Evolutionary conservation across 148 eudicot species (phyloP).

Genomic region (Chenopodium album): DNA sequence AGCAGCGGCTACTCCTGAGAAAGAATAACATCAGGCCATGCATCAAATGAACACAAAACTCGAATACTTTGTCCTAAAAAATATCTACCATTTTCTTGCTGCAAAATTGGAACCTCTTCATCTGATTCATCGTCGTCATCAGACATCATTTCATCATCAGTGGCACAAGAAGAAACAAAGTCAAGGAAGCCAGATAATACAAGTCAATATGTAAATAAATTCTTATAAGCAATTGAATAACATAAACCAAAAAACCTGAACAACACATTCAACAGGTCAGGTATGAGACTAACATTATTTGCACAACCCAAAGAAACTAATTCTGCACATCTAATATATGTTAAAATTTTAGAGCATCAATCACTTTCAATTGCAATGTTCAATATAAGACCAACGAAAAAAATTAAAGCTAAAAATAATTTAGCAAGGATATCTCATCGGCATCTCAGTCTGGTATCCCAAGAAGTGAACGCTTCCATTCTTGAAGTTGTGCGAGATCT

Average conservation of each 20-base stretch:
- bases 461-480: slow-evolving; percentile 66
- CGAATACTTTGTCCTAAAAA: background rate
- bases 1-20: slow-evolving; percentile 28
- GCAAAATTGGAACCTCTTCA: slow-evolving; percentile 24
- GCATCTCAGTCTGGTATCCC: slow-evolving; percentile 54
- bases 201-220: background rate
- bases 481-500: slow-evolving; percentile 79
- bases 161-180: slow-evolving; percentile 25
- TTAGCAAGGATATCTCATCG: slow-evolving; percentile 39
- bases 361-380: background rate
- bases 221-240: background rate
- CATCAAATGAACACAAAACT: background rate
- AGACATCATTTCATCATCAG: background rate
- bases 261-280: too few relatives aligned
- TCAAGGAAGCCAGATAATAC: slow-evolving; percentile 40
- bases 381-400: background rate
- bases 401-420: background rate
- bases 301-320: too few relatives aligned
- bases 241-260: background rate
- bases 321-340: too few relatives aligned
- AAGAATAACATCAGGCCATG: background rate
- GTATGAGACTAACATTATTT: too few relatives aligned
- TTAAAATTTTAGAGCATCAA: too few relatives aligned
- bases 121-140: slow-evolving; percentile 22
- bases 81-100: slow-evolving; percentile 35